Conservation (phyloP, 2,329 filamentous ascomycete genomes). For the Colletotrichum cordylinicola region DNA sequence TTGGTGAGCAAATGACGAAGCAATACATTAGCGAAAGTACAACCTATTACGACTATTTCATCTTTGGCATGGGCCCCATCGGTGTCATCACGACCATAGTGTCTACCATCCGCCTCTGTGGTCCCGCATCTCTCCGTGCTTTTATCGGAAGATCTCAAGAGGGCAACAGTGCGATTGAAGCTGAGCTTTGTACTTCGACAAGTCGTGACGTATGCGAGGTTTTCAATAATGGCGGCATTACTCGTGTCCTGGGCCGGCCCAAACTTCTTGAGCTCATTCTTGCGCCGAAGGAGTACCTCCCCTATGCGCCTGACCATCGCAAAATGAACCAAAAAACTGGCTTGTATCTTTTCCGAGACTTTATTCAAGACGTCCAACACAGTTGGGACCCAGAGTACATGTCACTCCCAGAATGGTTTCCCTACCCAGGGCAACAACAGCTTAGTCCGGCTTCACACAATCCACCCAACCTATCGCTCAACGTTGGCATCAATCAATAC, state of each 20-base stretch:
- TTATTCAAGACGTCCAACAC: not conserved
- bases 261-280: not conserved
- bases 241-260: not conserved
- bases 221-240: not conserved
- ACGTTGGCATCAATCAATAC: not conserved
- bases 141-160: not conserved
- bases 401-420: too few species aligned
- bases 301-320: not conserved
- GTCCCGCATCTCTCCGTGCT: not conserved
- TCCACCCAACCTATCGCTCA: not conserved
- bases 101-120: not conserved
- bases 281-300: rapidly evolving
- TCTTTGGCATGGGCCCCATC: not conserved
- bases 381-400: too few species aligned
- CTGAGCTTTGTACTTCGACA: not conserved
- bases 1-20: not conserved
- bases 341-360: not conserved
- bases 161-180: not conserved
- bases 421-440: too few species aligned
- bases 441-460: not conserved
- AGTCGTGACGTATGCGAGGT: not conserved
- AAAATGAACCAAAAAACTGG: rapidly evolving
- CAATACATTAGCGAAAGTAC: not conserved
- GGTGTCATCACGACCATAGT: not conserved
- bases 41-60: not conserved